Evolutionary conservation across 78 protist genomes (phyloP), one percentile per base, ranked within the genome.

Genomic region (Reticulomyxa filosa): DNA sequence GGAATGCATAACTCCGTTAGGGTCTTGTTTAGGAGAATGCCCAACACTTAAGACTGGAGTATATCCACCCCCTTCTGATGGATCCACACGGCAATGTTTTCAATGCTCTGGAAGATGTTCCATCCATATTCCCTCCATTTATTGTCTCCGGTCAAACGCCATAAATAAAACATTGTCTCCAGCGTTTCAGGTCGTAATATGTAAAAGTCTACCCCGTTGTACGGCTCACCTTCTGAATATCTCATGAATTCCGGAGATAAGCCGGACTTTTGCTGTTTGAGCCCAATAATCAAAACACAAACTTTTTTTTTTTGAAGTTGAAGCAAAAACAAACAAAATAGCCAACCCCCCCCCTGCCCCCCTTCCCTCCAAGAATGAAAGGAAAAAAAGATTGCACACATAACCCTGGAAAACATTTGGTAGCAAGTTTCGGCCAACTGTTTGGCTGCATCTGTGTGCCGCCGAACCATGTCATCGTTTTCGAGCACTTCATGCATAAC

Each of bases 151-250:
- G 92, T 86, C 20, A 66, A 13, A 22, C 83, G 69, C 20, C 27
- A 84, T 22, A 80, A 5, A 34, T 53, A 26, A 32, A 81, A 84
- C 13, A 78, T 8, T 1, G 81, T 27, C 67, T 86, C 93, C 20
- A 78, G 56, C 2, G 87, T 62, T 64, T 86, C 93, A 2, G 93
- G 93, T 17, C 93, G 74, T 6, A 87, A 67, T 22, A 84, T 22
- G 67, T 84, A 70, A 32, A 57, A 53, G 17, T 0, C 8, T 25
- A 50, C 61, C 23, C 76, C 82, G 25, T 37, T 35, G 2, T 1
- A 37, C 65, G 22, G 35, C 0, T n/a, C 0, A 35, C 51, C 70
- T 8, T n/a, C 32, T 3, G 20, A 42, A 27, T 81, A 63, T 20
- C 23, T 27, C 7, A 38, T 63, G 22, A 30, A 20, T 33, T 83